Evolutionary conservation across 2,329 filamentous ascomycete genomes (phyloP), one percentile per base, ranked within the genome.

Genomic region (Exserohilum turcica): DNA sequence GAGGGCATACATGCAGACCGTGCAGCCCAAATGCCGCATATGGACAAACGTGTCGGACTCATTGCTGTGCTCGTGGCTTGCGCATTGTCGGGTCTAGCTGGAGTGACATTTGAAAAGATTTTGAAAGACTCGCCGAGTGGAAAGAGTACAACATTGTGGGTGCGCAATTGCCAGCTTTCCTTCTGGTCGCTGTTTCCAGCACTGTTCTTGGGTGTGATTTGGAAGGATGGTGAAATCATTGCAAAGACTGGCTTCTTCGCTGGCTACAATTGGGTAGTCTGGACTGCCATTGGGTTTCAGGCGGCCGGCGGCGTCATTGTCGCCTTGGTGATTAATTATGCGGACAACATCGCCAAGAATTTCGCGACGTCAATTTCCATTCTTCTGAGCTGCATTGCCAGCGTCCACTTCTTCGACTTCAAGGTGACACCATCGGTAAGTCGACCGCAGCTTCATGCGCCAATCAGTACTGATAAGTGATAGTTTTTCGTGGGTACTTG

Each of bases 351-450:
- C 70, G 88, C 91, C 54, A 96, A 95, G 80, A 96, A 94, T 71
- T 92, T 96, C 76, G 92, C 93, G 4, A 93, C 92, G 5, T 94
- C 90, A 66, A 90, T 96, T 57, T 96, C 91, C 68, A 95, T 97
- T 57, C 80, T 97, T 50, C 78, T 97, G 43, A 95, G 90, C 71
- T 92, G 92, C 59, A 62, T 97, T 12, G 90, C 90, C 46, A 96
- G 92, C 69, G 83, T 96, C 1, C 87, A 86, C 76, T 88, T 96
- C 61, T 96, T 97, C 72, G 83, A 92, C 43, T 91, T 96, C 61
- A 76, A 85, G 42, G 83, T 94, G 37, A 90, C 88, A 0, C 42
- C 38, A 43, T 67, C 66, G 16, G 72, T 75, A 61, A 64, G 70
- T 64, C 2, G 3, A 9, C 1, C 5, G 5, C 16, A 18, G 0